Conservation (phyloP, 2,329 filamentous ascomycete genomes). For the Sporothrix pseudoabietina region DNA sequence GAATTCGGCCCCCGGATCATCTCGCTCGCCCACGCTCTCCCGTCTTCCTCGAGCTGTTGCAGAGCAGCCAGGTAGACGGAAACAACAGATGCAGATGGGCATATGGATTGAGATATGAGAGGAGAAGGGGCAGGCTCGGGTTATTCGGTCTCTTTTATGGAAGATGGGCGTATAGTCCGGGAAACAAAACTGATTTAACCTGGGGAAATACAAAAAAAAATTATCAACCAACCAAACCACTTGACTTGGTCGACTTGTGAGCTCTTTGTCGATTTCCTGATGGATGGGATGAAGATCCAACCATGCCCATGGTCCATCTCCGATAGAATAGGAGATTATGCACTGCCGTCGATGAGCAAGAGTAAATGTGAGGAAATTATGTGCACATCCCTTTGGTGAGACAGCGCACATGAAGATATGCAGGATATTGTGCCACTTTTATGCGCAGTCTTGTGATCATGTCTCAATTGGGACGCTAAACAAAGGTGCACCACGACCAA, state of each 20-base stretch:
- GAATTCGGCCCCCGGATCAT: constrained; percentile 1
- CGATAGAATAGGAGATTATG: neutral
- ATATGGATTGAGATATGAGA: neutral
- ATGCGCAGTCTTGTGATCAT: neutral
- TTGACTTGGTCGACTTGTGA: neutral
- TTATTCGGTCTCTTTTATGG: constrained; percentile 15
- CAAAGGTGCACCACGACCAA: neutral
- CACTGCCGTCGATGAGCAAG: neutral
- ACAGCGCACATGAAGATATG: neutral
- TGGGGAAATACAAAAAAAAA: constrained; percentile 6
- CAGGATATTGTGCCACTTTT: neutral
- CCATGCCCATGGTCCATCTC: neutral
- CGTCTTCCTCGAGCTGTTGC: neutral
- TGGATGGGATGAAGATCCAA: neutral
- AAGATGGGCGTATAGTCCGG: constrained; percentile 11
- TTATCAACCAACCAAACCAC: neutral
- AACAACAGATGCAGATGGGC: neutral
- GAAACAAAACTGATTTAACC: neutral
- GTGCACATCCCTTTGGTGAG: neutral
- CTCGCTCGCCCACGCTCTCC: constrained; percentile 1
- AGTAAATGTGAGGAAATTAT: neutral
- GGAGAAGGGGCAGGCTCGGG: neutral
- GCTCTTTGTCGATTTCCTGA: neutral
- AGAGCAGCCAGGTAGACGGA: neutral
- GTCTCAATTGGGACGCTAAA: neutral